Conservation (phyloP, 805 yeast species). For the Nakazawaea wickerhamii region DNA sequence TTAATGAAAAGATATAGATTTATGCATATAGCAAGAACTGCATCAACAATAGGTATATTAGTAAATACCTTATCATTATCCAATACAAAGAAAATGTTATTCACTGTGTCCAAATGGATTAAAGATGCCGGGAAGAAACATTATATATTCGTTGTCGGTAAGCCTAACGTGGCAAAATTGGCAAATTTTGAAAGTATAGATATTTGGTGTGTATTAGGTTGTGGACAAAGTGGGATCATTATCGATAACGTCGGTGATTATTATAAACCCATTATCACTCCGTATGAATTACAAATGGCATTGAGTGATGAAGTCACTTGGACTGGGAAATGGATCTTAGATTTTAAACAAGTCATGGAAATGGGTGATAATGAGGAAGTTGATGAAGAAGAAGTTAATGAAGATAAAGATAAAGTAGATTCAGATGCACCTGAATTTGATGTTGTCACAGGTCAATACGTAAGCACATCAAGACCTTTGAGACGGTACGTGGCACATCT, state of each 20-base stretch:
- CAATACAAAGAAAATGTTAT: conserved; percentile 65
- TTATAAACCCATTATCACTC: conserved; percentile 88
- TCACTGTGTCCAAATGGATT: conserved; percentile 54
- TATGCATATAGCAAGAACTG: conserved; percentile 85
- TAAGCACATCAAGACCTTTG: conserved; percentile 69
- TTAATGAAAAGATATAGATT: conserved; percentile 77
- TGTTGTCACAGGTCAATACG: conserved; percentile 78
- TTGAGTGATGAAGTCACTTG: conserved; percentile 70
- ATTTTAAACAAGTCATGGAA: conserved; percentile 51
- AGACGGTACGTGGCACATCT: conserved; percentile 57
- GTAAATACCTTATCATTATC: conserved; percentile 84
- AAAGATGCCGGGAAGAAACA: conserved; percentile 81
- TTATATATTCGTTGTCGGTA: conserved; percentile 93
- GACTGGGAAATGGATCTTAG: conserved; percentile 93
- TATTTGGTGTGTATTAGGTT: conserved; percentile 91
- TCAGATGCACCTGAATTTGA: conserved; percentile 79
- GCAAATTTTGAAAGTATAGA: conserved; percentile 96
- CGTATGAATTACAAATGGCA: conserved; percentile 84
- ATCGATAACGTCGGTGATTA: conserved; percentile 75
- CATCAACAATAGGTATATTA: conserved; percentile 87
- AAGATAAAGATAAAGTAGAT: conserved; percentile 28
- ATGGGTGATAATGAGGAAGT: conserved; percentile 29
- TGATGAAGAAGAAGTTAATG: conserved; percentile 22
- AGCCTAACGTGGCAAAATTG: conserved; percentile 93
- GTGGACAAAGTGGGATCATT: conserved; percentile 90